Evolutionary conservation across 2,329 filamentous ascomycete species (phyloP), one percentile per base, ranked within the genome.

Genomic region (Elsinoe australis): DNA sequence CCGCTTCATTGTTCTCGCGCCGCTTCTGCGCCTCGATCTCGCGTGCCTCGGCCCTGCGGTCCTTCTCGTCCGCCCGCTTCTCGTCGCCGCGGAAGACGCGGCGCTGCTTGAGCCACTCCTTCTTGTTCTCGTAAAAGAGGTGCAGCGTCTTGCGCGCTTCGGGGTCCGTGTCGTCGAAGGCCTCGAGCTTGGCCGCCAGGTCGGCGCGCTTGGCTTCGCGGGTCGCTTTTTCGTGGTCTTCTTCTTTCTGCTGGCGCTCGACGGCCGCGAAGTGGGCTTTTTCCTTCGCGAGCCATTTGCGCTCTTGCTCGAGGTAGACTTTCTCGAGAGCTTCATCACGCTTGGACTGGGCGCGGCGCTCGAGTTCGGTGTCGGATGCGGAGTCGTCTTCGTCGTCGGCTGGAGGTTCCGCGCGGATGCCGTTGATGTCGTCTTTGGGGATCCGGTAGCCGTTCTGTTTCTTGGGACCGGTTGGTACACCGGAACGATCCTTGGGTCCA

Each of bases 141-240:
- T 85, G 76, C 50, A 86, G 79, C 2, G 71, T 69, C 65, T 87
- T 88, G 18, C 82, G 76, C 14, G 72, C 73, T 5, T 79, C 76
- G 67, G 96, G 89, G n/a, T 76, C 70, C 56, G 95, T 88, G 58
- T 98, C 92, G 57, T 96, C 83, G 79, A 88, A 96, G n/a, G 83
- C 79, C 36, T 75, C 74, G 14, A 95, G 73, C 49, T 83, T 78
- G 57, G 85, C 80, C 5, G 83, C 78, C 66, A 84, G 81, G 41
- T 80, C 78, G 22, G 82, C 78, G 51, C 75, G 79, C 46, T 78
- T 76, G 39, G 79, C 75, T 53, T 82, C 76, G 2, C 77, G 65
- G 14, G 80, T 79, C 18, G 79, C 78, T 3, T 78, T 76, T 56
- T 94, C 86, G 42, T 85, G 81, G 53, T 79, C 80, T 59, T 94